Base-by-base conservation (phyloP, 139 green algal species). In the Dunaliella primolecta region DNA sequence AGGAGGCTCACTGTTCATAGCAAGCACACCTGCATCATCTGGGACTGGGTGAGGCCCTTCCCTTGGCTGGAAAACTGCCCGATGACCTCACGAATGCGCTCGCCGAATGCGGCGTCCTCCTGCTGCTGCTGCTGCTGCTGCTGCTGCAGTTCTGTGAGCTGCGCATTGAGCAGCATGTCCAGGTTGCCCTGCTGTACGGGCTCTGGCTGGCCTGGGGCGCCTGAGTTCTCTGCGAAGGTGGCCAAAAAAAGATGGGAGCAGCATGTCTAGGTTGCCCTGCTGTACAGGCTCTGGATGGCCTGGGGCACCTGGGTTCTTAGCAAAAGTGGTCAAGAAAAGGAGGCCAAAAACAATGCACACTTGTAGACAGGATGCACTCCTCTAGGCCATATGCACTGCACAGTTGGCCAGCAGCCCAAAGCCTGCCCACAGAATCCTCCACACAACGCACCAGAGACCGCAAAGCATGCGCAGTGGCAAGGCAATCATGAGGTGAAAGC, bases 41-140 rank as follows among this genome's bases (percentile, higher is more conserved):
- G 46, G 46, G 46, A 64, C 15, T 64, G 7, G 46, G 7, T 64
- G 46, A 64, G 46, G 46, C 46, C 46, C 46, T 64, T 64, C 7
- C 46, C 46, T 64, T 64, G 46, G 46, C 7, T 7, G 46, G 46
- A 7, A 64, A 64, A 64, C 7, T 15, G 46, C 46, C 46, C 46
- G 15, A 64, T 64, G 46, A 64, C 46, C 7, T 64, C 46, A 64
- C 46, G 46, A 25, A 64, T 64, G 46, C 46, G 46, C 46, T 64
- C 46, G 7, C 7, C 46, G 15, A 64, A 64, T 15, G 7, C 46
- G 46, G 46, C 46, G 46, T 79, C n/a, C 21, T 36, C 30, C 21
- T 86, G 74, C 35, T 86, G 84, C 81, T 79, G 81, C 76, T 86
- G 75, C 31, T 85, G 57, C 33, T 82, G 81, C 35, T 87, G 81